Evolutionary conservation across 2,329 filamentous ascomycete species (phyloP), one percentile per base, ranked within the genome.

Genomic region (Verticillium longisporum): DNA sequence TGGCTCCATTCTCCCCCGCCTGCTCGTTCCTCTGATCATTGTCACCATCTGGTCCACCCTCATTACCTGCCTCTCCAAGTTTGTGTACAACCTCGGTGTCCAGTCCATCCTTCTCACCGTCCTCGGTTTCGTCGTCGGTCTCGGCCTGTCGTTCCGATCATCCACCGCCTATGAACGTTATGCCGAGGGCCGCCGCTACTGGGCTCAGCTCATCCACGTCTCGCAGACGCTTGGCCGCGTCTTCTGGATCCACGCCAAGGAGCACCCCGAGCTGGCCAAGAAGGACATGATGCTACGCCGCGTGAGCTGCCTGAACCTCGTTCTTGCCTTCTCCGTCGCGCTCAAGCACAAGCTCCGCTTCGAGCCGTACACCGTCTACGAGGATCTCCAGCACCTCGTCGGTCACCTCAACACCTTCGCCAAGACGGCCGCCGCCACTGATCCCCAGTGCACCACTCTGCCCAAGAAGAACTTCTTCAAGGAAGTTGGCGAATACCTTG

Each of bases 321-420:
- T 95, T 64, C 83, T 91, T 32, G 89, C 90, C 2, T 95, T 90
- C 68, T 83, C 90, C n/a, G 80, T 90, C 18, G 77, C 91, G 1
- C 79, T 96, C 62, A 94, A 94, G 77, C 91, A 95, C 75, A 88
- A 87, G 68, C 83, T 96, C 36, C 89, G 91, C 36, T 94, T 94
- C 72, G 91, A 96, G 71, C 91, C 91, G 1, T 91, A 90, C 68
- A 86, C 88, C 37, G 83, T 88, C 59, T 94, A 95, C 71, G 83
- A 88, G 1, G 91, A 95, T 68, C 79, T 96, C 5, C 77, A 83
- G 41, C 83, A 87, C 21, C 79, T 92, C 14, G 82, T 93, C 34
- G 82, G 83, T 15, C 88, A 92, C 69, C 80, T 96, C 34, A 83
- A 91, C 65, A 93, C 90, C 0, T 91, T 92, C 68, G 89, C 91